Base-by-base conservation (phyloP, 1,284 basidiomycete genomes). In the Kwoniella shivajii region DNA sequence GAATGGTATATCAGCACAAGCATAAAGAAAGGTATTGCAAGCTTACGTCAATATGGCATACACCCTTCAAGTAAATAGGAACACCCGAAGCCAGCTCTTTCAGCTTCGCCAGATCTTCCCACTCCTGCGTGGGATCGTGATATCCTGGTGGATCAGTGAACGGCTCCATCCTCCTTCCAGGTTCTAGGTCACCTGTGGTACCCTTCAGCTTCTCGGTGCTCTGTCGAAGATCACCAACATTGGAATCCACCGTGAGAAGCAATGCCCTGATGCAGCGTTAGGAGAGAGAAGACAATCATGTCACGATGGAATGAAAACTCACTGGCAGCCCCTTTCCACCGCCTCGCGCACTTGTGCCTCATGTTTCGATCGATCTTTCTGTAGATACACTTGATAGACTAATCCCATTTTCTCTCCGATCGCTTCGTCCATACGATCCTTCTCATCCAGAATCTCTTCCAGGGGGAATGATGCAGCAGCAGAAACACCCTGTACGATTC, bases 21-120 rank as follows among this genome's bases (percentile, higher is more conserved):
- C n/a, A n/a, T n/a, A n/a, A n/a, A n/a, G n/a, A n/a, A n/a, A n/a
- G n/a, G n/a, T n/a, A n/a, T n/a, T n/a, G n/a, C n/a, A n/a, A n/a
- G n/a, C 66, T 56, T 53, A 68, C 68, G 34, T 73, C 69, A 31
- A 71, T 64, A 50, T 62, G 59, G 5, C 76, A 78, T 6, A 82
- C 72, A 4, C 71, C 81, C 66, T 77, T 82, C 50, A 82, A 65
- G 48, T 80, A 74, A 16, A 82, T 71, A 1, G 80, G 81, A 10
- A 79, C 62, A 6, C 68, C 75, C 0, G 61, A 67, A 5, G 77
- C 78, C 39, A 64, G 56, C 56, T 61, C 67, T 39, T 76, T 76
- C 44, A 81, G 66, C 76, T 79, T 80, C 6, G 61, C 60, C 29
- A 82, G 66, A 56, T 81, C 79, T 2, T 61, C 54, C 72, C 72